These are phyloP conservation scores for Penicillium aurantiogriseum DNA, from an alignment of 2,329 filamentous ascomycete species.

Conservation along the genomic window DNA sequence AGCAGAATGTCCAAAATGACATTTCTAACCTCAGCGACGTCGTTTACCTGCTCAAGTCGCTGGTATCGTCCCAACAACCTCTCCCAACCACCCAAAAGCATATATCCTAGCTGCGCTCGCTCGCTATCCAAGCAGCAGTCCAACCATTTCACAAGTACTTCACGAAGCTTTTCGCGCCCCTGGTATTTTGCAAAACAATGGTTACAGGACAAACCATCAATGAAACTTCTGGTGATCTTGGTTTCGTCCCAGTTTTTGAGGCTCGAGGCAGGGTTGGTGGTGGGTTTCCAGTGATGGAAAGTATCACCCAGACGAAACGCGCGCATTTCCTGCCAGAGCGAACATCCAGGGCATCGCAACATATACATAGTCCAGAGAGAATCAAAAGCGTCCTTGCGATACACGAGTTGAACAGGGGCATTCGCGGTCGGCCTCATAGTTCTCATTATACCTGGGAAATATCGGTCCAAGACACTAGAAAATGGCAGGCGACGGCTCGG, in stretches of 20 bases:
- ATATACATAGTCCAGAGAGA: neutral
- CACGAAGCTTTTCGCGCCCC: neutral
- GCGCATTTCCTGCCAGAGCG: neutral
- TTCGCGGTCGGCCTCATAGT: neutral
- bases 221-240: neutral
- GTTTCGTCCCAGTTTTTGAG: neutral
- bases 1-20: neutral
- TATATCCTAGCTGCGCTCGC: neutral
- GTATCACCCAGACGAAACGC: neutral
- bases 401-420: neutral
- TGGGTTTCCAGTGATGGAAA: neutral
- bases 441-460: slow-evolving; percentile 1
- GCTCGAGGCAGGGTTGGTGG: neutral
- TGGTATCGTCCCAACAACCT: neutral
- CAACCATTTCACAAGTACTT: neutral
- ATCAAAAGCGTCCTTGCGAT: neutral
- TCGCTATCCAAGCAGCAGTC: neutral
- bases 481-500: neutral
- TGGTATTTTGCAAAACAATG: slow-evolving; percentile 1
- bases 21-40: neutral
- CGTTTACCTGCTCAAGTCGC: neutral
- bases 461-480: slow-evolving; percentile 2
- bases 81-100: neutral
- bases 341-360: neutral
- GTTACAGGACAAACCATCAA: slow-evolving; percentile 1